Evolutionary conservation across 1,139 yeast genomes (phyloP).

Genomic region (Geotrichum macrosporum): DNA sequence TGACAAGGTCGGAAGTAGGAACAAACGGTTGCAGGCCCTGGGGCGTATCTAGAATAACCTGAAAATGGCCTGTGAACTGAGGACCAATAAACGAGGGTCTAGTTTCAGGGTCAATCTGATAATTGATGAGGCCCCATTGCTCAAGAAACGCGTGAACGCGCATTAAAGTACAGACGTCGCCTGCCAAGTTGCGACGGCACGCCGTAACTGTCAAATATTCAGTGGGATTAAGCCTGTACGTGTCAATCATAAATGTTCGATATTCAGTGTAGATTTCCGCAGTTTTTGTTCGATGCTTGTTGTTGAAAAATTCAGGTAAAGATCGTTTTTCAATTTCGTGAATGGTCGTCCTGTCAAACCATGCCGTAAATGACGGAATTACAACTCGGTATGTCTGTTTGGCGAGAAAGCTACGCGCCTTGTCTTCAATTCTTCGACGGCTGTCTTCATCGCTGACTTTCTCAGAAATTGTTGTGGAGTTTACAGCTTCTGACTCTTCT

Average conservation of each 20-base stretch:
- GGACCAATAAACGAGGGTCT: constrained; percentile 69
- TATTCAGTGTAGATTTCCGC: constrained; percentile 83
- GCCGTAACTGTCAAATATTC: constrained; percentile 93
- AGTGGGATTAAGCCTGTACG: constrained; percentile 87
- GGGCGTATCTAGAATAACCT: constrained; percentile 72
- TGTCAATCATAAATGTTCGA: constrained; percentile 89
- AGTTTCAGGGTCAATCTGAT: constrained; percentile 77
- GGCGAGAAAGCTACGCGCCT: constrained; percentile 32
- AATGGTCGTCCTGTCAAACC: constrained; percentile 77
- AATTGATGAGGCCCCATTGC: constrained; percentile 95
- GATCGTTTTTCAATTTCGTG: constrained; percentile 66
- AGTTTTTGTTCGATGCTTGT: constrained; percentile 73
- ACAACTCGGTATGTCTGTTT: constrained; percentile 81
- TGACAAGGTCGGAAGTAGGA: constrained; percentile 12
- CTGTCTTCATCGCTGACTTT: constrained; percentile 12
- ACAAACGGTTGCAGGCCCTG: constrained; percentile 56
- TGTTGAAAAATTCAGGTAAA: constrained; percentile 83
- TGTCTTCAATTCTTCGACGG: constrained; percentile 27
- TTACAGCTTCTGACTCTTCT: neutral
- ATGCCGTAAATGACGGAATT: constrained; percentile 87
- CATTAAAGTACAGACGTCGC: constrained; percentile 92
- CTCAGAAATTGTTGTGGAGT: constrained; percentile 7
- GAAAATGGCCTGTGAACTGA: constrained; percentile 54
- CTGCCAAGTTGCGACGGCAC: constrained; percentile 88
- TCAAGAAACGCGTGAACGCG: constrained; percentile 84